Evolutionary conservation across 805 yeast genomes (phyloP).

Genomic region (Helenozyma rhizophorensis): DNA sequence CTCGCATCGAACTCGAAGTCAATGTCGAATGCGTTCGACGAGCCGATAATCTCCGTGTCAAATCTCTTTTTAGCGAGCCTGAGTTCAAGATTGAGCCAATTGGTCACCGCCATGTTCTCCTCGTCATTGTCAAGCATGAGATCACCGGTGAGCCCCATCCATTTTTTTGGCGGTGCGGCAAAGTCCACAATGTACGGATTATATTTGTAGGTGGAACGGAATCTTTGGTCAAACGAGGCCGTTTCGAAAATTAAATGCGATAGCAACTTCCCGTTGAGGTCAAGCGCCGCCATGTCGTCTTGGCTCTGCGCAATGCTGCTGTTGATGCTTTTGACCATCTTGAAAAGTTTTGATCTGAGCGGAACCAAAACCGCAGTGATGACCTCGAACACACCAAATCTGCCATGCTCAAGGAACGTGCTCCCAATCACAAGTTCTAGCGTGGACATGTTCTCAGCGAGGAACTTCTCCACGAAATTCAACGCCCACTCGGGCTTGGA

Average conservation of each 20-base stretch:
- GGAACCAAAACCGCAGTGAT: conserved; percentile 47
- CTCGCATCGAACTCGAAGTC: conserved; percentile 47
- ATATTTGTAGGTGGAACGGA: conserved; percentile 43
- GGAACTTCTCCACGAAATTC: conserved; percentile 42
- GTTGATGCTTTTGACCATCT: conserved; percentile 20
- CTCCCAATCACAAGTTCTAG: conserved; percentile 38
- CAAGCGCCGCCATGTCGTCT: conserved; percentile 15
- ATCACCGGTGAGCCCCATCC: conserved; percentile 48
- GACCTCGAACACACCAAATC: conserved; percentile 32
- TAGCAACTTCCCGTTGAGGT: conserved; percentile 43
- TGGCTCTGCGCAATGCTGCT: conserved; percentile 18
- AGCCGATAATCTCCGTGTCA: conserved; percentile 43
- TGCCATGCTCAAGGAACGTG: conserved; percentile 21
- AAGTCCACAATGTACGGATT: conserved; percentile 33
- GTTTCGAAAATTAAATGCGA: conserved; percentile 58
- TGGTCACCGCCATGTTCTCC: conserved; percentile 28
- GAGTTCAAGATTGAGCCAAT: conserved; percentile 53
- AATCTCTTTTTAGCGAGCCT: conserved; percentile 49
- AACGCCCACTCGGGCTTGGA: conserved; percentile 75
- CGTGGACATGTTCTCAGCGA: conserved; percentile 35
- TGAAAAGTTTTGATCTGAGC: conserved; percentile 39
- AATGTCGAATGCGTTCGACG: conserved; percentile 49
- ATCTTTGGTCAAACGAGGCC: conserved; percentile 51
- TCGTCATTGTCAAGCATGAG: conserved; percentile 29
- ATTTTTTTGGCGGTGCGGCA: conserved; percentile 25